Evolutionary conservation across 495 filamentous ascomycete genomes (phyloP).

Genomic region (Apodospora peruviana): DNA sequence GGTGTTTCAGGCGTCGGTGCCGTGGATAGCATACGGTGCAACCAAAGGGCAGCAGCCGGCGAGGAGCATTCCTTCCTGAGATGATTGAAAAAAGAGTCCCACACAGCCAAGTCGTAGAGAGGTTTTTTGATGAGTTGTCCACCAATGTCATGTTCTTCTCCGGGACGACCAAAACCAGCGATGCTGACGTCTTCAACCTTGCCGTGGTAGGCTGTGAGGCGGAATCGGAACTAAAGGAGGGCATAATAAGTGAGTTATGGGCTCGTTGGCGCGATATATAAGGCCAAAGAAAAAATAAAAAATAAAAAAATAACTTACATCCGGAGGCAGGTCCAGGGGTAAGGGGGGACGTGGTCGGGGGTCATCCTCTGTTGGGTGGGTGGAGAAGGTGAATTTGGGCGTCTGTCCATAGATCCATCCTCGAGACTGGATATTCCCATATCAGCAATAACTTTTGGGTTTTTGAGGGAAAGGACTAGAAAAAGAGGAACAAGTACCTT

Average conservation of each 20-base stretch:
- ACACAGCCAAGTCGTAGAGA: no score
- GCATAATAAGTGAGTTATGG: no score
- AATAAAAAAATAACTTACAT: slow-evolving; percentile 17
- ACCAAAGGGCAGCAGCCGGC: no score
- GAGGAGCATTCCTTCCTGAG: no score
- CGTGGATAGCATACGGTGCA: no score
- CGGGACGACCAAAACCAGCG: slow-evolving; percentile 10
- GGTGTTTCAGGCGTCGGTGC: no score
- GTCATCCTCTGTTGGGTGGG: slow-evolving; percentile 48
- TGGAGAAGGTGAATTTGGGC: slow-evolving; percentile 70
- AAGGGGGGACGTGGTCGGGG: slow-evolving; percentile 45
- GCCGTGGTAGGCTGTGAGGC: slow-evolving; percentile 37
- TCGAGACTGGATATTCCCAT: slow-evolving; percentile 45
- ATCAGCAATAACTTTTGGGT: neutral
- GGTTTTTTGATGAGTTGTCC: no score
- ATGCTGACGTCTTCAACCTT: slow-evolving; percentile 27
- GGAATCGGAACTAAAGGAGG: slow-evolving; percentile 11
- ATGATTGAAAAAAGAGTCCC: no score
- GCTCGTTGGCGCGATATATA: no score
- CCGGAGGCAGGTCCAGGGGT: slow-evolving; percentile 24
- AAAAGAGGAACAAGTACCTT: slow-evolving; percentile 14
- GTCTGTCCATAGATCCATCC: slow-evolving; percentile 83
- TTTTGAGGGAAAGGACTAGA: neutral
- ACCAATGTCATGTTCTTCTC: slow-evolving; percentile 7
- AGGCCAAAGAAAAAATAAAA: no score